Evolutionary conservation across 2,329 filamentous ascomycete species (phyloP).

Genomic region (Apiospora pterosperma): DNA sequence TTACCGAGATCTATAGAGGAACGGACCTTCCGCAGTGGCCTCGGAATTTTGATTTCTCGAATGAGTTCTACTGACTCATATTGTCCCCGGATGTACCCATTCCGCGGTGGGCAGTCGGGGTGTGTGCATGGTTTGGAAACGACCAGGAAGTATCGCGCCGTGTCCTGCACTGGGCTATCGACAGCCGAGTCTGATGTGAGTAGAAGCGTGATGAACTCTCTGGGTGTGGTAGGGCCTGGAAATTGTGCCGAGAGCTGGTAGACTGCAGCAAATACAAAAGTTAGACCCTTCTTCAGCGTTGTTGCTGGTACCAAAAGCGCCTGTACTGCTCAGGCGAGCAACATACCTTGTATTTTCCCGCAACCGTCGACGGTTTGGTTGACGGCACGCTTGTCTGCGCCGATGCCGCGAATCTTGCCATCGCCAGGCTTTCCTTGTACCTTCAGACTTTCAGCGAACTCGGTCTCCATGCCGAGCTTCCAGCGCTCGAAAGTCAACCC

Average conservation of each 20-base stretch:
- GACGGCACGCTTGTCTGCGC: constrained; percentile 73
- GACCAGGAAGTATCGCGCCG: constrained; percentile 74
- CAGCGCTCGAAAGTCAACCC: constrained; percentile 74
- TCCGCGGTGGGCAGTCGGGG: constrained; percentile 64
- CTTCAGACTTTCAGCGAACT: constrained; percentile 77
- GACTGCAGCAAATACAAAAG: constrained; percentile 42
- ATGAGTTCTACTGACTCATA: constrained; percentile 94
- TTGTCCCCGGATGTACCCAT: constrained; percentile 75
- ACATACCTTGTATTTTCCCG: constrained; percentile 60
- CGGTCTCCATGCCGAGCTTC: constrained; percentile 70
- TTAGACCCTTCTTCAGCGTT: neutral
- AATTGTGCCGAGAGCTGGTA: constrained; percentile 88
- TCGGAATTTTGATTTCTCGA: constrained; percentile 67
- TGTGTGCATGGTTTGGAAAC: constrained; percentile 83
- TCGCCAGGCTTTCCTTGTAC: constrained; percentile 66
- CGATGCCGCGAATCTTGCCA: constrained; percentile 79
- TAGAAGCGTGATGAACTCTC: constrained; percentile 83
- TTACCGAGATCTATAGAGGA: constrained; percentile 42
- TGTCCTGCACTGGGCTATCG: constrained; percentile 22
- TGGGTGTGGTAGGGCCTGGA: constrained; percentile 79
- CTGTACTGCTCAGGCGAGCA: neutral
- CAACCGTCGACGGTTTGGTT: constrained; percentile 52
- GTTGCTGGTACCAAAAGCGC: neutral
- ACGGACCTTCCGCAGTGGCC: constrained; percentile 36
- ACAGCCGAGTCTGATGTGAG: constrained; percentile 60